Base-by-base conservation (phyloP, 2,329 filamentous ascomycete genomes). In the Penicillium crustosum region DNA sequence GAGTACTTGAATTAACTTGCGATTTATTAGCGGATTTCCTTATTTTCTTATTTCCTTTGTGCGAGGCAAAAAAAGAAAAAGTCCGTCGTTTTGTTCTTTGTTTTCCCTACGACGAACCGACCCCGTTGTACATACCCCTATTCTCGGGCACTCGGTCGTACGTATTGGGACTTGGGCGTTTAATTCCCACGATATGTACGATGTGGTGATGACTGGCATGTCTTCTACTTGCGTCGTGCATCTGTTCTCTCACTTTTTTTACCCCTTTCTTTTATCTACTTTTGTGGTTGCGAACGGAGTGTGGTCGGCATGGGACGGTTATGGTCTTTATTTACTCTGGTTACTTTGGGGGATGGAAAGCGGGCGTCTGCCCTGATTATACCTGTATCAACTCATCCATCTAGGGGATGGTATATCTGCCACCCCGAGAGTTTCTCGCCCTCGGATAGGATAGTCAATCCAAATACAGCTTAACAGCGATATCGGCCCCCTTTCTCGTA, bases 251-350 rank as follows among this genome's bases (percentile, higher is more conserved):
- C 62, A 62, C 49, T 61, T 66, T 60, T 55, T 65, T 39, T 2
- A n/a, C 5, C 54, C 41, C 55, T 57, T 63, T 65, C 60, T 54
- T 55, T 58, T 57, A 63, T 59, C 62, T 60, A 57, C 59, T 51
- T 51, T 35, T 21, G 51, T 62, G 60, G 53, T 60, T 65, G 58
- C 61, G 61, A 61, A 64, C 55, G 70, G 71, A 71, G 71, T 70
- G 69, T 63, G 68, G 61, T 65, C 60, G 70, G 64, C 65, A 68
- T 64, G 66, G 70, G 65, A 60, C 61, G 70, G 62, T 63, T 55
- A 49, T 67, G 56, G 57, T 64, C 61, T 59, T 56, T 64, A 53
- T 65, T 55, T 57, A 57, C 62, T 59, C 39, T 31, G 53, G 21
- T 52, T 49, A 55, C 25, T 55, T 49, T 45, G 38, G 36, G 42